These are phyloP conservation scores for Akebia trifoliata DNA, from an alignment of 164 flowering plant genomes.

Conservation along the genomic window DNA sequence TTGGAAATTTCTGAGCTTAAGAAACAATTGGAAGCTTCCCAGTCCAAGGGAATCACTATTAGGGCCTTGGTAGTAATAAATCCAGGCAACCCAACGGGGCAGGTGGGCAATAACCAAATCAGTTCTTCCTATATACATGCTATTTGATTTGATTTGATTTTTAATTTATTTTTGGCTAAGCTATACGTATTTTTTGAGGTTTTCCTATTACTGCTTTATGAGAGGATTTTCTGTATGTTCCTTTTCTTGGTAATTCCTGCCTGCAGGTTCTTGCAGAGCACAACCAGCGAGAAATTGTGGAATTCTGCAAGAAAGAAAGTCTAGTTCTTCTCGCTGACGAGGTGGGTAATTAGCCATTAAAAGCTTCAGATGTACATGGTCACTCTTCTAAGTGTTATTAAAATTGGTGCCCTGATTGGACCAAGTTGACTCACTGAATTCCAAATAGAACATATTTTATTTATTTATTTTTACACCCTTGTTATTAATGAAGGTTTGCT, in stretches of 20 bases:
- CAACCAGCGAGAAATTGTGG: slow-evolving; percentile 81
- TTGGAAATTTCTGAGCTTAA: slow-evolving; percentile 76
- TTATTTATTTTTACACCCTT: too few species aligned
- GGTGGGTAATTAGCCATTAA: slow-evolving; percentile 36
- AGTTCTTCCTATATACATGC: not conserved
- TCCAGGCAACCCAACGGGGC: slow-evolving; percentile 99
- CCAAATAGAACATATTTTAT: too few species aligned
- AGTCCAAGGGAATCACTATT: slow-evolving; percentile 65
- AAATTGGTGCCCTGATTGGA: too few species aligned
- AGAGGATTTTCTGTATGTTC: not conserved
- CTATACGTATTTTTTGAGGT: not conserved
- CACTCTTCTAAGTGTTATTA: not conserved
- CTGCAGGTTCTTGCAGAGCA: slow-evolving; percentile 85
- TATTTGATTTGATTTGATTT: not conserved
- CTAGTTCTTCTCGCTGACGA: slow-evolving; percentile 98
- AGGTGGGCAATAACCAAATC: slow-evolving; percentile 41
- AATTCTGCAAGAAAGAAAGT: slow-evolving; percentile 91
- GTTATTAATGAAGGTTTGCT: too few species aligned
- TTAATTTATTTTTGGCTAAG: not conserved
- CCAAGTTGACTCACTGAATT: not conserved
- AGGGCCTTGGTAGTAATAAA: slow-evolving; percentile 98
- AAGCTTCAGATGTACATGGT: not conserved
- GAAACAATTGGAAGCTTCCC: slow-evolving; percentile 72
- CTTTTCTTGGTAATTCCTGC: slow-evolving; percentile 5
- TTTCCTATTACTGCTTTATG: not conserved